Conservation (phyloP, 2,329 filamentous ascomycete species). For the Fusarium coffeatum region DNA sequence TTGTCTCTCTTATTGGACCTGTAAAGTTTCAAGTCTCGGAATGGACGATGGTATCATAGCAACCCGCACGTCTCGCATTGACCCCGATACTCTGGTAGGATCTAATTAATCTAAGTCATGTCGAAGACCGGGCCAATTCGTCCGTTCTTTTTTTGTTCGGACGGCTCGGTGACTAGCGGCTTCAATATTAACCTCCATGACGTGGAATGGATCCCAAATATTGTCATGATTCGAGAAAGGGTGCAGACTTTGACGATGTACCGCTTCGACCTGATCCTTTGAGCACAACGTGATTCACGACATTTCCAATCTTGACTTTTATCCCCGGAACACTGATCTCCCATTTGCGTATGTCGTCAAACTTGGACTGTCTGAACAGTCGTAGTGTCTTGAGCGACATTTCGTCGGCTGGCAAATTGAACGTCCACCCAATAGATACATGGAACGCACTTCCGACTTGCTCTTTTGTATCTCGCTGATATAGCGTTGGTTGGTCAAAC, state of each 20-base stretch:
- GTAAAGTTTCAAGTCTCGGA: neutral
- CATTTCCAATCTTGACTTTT: slow-evolving; percentile 81
- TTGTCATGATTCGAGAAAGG: slow-evolving; percentile 33
- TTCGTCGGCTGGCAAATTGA: slow-evolving; percentile 64
- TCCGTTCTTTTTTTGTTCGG: neutral
- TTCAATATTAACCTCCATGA: neutral
- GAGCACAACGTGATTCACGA: slow-evolving; percentile 65
- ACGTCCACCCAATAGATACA: slow-evolving; percentile 88
- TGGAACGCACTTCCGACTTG: slow-evolving; percentile 72
- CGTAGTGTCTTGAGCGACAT: slow-evolving; percentile 44
- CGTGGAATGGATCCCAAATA: neutral
- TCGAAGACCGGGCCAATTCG: slow-evolving; percentile 9
- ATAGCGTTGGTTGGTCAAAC: slow-evolving; percentile 78
- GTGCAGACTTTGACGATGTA: neutral
- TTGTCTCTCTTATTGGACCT: neutral
- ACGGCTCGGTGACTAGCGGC: no score
- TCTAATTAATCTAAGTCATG: neutral
- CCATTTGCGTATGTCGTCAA: slow-evolving; percentile 54
- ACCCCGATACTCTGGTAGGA: slow-evolving; percentile 23
- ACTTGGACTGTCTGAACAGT: slow-evolving; percentile 43
- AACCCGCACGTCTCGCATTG: slow-evolving; percentile 8
- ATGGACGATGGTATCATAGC: slow-evolving; percentile 7
- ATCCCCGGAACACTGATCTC: slow-evolving; percentile 68
- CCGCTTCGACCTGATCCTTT: slow-evolving; percentile 8
- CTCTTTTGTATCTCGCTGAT: slow-evolving; percentile 56